Evolutionary conservation across 2,329 filamentous ascomycete species (phyloP), one percentile per base, ranked within the genome.

Genomic region (Clonostachys rhizophaga): DNA sequence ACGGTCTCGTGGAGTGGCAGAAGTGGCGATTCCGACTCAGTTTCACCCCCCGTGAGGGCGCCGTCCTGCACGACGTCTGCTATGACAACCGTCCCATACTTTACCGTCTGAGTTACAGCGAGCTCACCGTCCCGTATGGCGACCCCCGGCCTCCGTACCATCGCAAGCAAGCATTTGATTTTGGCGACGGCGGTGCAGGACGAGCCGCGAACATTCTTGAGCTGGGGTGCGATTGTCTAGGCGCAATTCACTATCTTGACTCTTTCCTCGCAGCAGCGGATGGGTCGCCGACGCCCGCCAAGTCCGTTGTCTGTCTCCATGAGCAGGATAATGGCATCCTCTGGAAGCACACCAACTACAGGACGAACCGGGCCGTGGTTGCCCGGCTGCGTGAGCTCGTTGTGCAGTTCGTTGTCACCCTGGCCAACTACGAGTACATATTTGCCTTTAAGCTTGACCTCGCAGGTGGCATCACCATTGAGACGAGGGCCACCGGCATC

Each of bases 261-360:
- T 74, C 72, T 1, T 65, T 81, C 11, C 66, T 81, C 13, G 70
- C 77, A 0, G 71, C 71, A 0, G 62, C 75, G 0, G 69, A 79
- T 33, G 85, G 85, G 0, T 70, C 73, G 2, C 71, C 79, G 0
- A 66, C 65, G 14, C 60, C 70, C 3, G 69, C 75, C 11, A 76
- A 76, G 42, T 81, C 83, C 44, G 82, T 82, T 2, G 68, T 87
- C 37, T 89, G 85, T 52, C 68, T 87, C 3, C 85, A 89, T 56
- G 85, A 89, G 62, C 78, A 86, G 56, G 86, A 89, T 57, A 78
- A 81, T 51, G 86, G 85, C 3, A 84, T 89, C 43, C 72, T 78
- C 18, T 87, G 83, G 83, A 88, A 88, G 59, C 85, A 88, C 65
- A 77, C 83, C 18, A 86, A 88, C 64, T 84, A 74, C 64, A 73